Base-by-base conservation (phyloP, 306 rosid species). In the Arachis stenosperma region DNA sequence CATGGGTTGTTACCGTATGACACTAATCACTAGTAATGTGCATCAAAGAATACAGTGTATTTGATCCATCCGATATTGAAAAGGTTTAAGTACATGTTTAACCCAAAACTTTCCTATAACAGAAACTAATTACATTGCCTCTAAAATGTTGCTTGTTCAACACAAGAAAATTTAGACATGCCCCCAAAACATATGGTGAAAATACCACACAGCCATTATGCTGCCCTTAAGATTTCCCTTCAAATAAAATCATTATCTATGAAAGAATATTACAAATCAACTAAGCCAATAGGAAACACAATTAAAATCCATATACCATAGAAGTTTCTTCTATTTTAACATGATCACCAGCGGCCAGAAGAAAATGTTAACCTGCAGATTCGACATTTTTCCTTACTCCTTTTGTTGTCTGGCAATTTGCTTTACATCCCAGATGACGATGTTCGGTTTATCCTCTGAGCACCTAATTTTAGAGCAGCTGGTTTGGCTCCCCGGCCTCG, bases 361-460 rank as follows among this genome's bases (percentile, higher is more conserved):
- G 69, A 48, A 43, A 70, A 62, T 47, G 42, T 53, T 61, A 55
- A 61, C 74, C 6, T n/a, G 39, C 60, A 64, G 11, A 69, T 57
- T 46, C 44, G 13, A 70, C 27, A 53, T 58, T 65, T 58, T 65
- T 53, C 71, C 17, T 64, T 15, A 6, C 51, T 48, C 78, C 78
- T 36, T 50, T 57, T 17, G 65, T 53, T 69, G 70, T 22, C 73
- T 67, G 65, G 67, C 61, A 51, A 53, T 63, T 48, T 11, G 33
- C 15, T 78, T 88, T 87, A 90, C 86, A 79, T 80, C 63, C 93
- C 97, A 10, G 93, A 79, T 3, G 96, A 84, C 3, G 97, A 84
- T 3, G 97, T 80, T 77, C 98, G 92, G 81, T 82, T 90, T 79
- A 91, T 87, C 84, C 96, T 84, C 64, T 92, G 99, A 65, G 99